Base-by-base conservation (phyloP, 2,329 filamentous ascomycete species). In the Blastomyces silverae region DNA sequence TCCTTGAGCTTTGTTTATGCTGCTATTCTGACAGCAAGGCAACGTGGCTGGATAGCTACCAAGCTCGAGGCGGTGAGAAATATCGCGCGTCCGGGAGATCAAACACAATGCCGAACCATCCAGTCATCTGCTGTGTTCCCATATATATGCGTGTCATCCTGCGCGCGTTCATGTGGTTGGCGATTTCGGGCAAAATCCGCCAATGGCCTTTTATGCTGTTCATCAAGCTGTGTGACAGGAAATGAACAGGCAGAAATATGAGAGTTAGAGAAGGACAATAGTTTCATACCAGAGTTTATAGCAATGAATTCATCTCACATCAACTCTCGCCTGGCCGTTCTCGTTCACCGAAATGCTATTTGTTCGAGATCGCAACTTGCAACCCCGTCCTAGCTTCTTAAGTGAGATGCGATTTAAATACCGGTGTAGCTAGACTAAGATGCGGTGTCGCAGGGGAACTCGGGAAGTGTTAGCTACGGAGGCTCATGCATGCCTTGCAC, bases 11-110 rank as follows among this genome's bases (percentile, higher is more conserved):
- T 48, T 44, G 11, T 31, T 25, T 39, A 37, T 58, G 55, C 11
- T 31, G 13, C 55, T 17, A 20, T 46, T 3, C 37, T 31, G 13
- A 44, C 4, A 60, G 22, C n/a, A 58, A 11, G 56, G 42, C 20
- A 59, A 25, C 8, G n/a, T 22, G n/a, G 5, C 39, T 34, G 25
- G n/a, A 42, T 22, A 58, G 11, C 2, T 34, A 50, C 58, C 15
- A 25, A 61, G 58, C 17, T 61, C 44, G 28, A 50, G 58, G 58
- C 58, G 58, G 58, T 61, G 58, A 61, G 44, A 28, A 34, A 50
- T 22, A 34, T 25, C 7, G 37, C 25, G 15, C 10, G 50, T 25
- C 50, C 31, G 48, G 22, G 39, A 31, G 22, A 46, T 10, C 39
- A 60, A 42, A 44, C 34, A 60, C 44, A 44, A 52, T 11, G 28